These are phyloP conservation scores for Fragaria vesca DNA, from an alignment of 306 rosid species.

Conservation along the genomic window DNA sequence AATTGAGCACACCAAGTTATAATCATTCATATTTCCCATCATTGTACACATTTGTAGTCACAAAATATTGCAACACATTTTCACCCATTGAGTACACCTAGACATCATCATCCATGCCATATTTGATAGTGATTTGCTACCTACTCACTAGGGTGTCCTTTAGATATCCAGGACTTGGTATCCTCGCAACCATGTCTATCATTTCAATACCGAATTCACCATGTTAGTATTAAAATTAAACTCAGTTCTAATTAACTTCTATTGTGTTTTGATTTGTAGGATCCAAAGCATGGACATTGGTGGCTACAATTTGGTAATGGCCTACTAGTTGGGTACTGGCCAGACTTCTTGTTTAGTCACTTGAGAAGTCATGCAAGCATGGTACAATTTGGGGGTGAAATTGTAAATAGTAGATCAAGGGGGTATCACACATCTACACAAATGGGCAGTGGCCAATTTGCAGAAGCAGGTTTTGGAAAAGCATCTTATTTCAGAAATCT, in stretches of 20 bases:
- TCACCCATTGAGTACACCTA: not conserved
- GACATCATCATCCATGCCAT: not conserved
- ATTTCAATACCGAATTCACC: not conserved
- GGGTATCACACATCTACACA: constrained; percentile 92
- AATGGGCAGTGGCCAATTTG: constrained; percentile 99
- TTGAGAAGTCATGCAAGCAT: constrained; percentile 85
- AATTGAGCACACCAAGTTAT: not conserved
- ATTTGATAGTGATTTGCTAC: not conserved
- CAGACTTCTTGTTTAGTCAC: constrained; percentile 84
- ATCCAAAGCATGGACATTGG: constrained; percentile 98
- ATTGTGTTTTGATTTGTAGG: constrained; percentile 40
- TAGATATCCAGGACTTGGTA: not conserved
- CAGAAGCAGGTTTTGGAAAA: constrained; percentile 86
- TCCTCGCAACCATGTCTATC: not conserved
- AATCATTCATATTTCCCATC: not conserved
- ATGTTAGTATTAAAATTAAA: not conserved
- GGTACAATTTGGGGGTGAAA: constrained; percentile 97
- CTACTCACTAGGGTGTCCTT: not conserved
- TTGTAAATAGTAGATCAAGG: constrained; percentile 78
- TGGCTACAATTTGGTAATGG: constrained; percentile 92
- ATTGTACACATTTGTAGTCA: constrained; percentile 10
- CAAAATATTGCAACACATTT: constrained; percentile 15
- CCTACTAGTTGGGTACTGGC: constrained; percentile 93
- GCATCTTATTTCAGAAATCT: constrained; percentile 94
- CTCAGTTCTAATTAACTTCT: not conserved